Base-by-base conservation (phyloP, 208 protist species). In the Crithidia mellificae region DNA sequence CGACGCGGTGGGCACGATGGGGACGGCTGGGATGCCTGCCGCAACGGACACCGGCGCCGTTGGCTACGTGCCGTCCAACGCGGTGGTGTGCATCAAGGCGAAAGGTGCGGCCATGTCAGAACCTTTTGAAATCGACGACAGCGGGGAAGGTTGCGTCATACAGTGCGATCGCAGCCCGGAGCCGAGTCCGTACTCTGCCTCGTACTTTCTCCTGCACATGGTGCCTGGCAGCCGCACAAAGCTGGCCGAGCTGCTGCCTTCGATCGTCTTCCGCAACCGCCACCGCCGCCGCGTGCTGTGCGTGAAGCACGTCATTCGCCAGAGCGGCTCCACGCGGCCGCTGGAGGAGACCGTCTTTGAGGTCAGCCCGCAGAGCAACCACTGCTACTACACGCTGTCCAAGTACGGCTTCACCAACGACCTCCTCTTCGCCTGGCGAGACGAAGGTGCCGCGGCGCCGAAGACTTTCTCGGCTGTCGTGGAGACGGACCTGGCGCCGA, bases 361-460 rank as follows among this genome's bases (percentile, higher is more conserved):
- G 54, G 51, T 68, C 52, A 20, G 49, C 6, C 52, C 74, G n/a
- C 63, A 58, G 17, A 36, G 63, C 20, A 36, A 74, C 49, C 56
- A 68, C 50, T 38, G 39, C 49, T 54, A 76, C 43, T 51, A 57
- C 47, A 67, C 74, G 6, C 27, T 78, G 24, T 78, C 77, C 34
- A 61, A 66, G 63, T 79, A 84, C 58, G 83, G 74, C 32, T 79
- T 74, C 51, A 78, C 46, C 15, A 66, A 81, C 56, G 69, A 72
- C 57, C 64, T 85, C 50, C 32, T 81, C 49, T 88, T 85, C 64
- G 63, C 77, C 27, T 77, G 56, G 70, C 36, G 20, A 3, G 64
- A 27, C 43, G 22, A 41, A 22, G 41, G 27, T 19, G 54, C 22
- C n/a, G n/a, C n/a, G n/a, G n/a, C n/a, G 29, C 36, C 36, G 6